A percentile compares a stretch with the other conserved stretches of the same genome.
phyloP scores from a whole-genome alignment of 805 yeast species.

The Wickerhamiella spandovensis region DNA sequence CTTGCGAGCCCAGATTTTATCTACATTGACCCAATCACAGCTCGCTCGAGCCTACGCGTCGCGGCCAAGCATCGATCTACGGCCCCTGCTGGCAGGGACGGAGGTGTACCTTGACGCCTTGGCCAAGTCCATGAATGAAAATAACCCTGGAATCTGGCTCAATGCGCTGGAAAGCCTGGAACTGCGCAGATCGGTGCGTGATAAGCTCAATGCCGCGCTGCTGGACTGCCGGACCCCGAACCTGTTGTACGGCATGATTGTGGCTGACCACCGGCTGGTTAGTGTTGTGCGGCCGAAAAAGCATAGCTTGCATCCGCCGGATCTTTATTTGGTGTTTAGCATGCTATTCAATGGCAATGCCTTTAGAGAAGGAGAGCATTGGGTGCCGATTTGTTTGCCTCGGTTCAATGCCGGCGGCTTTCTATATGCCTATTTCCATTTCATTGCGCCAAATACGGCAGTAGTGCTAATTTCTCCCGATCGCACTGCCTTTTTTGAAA shows the following conservation, averaged over 20 bases:
- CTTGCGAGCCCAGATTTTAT: slow-evolving; percentile 62
- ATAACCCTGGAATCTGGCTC: slow-evolving; percentile 46
- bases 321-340: slow-evolving; percentile 59
- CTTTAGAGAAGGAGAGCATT: slow-evolving; percentile 48
- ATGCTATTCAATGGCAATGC: slow-evolving; percentile 51
- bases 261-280: slow-evolving; percentile 52
- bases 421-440: slow-evolving; percentile 64
- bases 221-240: slow-evolving; percentile 37
- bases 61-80: slow-evolving; percentile 68
- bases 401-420: slow-evolving; percentile 83
- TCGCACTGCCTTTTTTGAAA: slow-evolving; percentile 64
- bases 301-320: slow-evolving; percentile 72
- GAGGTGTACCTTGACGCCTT: slow-evolving; percentile 63
- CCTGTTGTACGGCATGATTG: slow-evolving; percentile 61
- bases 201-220: slow-evolving; percentile 42
- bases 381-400: slow-evolving; percentile 91
- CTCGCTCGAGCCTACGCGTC: slow-evolving; percentile 53
- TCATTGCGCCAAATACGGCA: slow-evolving; percentile 31
- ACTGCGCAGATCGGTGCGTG: slow-evolving; percentile 44
- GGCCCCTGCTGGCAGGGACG: slow-evolving; percentile 60
- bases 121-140: slow-evolving; percentile 36
- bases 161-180: slow-evolving; percentile 55
- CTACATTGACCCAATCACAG: slow-evolving; percentile 72
- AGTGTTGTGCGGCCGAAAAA: slow-evolving; percentile 61
- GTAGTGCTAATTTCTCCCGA: slow-evolving; percentile 49